Conservation (phyloP, 495 filamentous ascomycete species). For the Podospora australis region DNA sequence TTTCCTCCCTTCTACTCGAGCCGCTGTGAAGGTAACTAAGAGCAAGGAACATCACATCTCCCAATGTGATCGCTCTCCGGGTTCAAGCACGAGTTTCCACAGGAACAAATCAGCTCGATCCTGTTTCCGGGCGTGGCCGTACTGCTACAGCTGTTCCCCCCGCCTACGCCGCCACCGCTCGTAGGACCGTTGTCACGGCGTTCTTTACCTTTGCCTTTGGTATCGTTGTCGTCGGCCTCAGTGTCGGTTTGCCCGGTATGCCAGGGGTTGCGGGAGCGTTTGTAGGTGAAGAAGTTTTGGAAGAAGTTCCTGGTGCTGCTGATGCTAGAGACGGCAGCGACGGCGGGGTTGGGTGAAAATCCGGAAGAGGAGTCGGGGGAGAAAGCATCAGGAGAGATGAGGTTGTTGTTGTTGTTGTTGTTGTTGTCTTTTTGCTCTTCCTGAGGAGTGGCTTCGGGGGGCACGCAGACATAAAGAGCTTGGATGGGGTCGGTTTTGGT, state of each 20-base stretch:
- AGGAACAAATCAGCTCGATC: slow-evolving; percentile 35
- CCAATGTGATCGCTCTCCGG: slow-evolving; percentile 24
- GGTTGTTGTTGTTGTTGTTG: not conserved
- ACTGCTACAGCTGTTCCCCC: slow-evolving; percentile 3
- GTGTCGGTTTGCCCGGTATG: too few relatives aligned
- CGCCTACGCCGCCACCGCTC: slow-evolving; percentile 1
- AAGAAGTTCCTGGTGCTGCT: too few relatives aligned
- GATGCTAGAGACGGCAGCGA: not conserved
- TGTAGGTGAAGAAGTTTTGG: too few relatives aligned
- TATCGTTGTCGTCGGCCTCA: too few relatives aligned
- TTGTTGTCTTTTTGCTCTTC: not conserved
- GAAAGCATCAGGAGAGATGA: too few relatives aligned
- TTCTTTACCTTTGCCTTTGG: not conserved
- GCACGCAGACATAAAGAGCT: slow-evolving; percentile 38
- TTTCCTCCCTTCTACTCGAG: too few relatives aligned
- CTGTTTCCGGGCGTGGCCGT: slow-evolving; percentile 17
- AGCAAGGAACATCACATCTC: slow-evolving; percentile 24
- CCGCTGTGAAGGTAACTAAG: too few relatives aligned
- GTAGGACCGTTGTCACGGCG: not conserved
- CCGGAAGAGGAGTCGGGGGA: too few relatives aligned
- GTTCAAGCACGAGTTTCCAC: slow-evolving; percentile 34
- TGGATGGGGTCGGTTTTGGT: slow-evolving; percentile 33
- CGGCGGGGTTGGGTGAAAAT: not conserved
- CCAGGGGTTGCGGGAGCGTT: too few relatives aligned
- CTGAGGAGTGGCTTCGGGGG: not conserved